Conservation (phyloP, 192 early-diverging fungal species). For the Umbelopsis sp. region DNA sequence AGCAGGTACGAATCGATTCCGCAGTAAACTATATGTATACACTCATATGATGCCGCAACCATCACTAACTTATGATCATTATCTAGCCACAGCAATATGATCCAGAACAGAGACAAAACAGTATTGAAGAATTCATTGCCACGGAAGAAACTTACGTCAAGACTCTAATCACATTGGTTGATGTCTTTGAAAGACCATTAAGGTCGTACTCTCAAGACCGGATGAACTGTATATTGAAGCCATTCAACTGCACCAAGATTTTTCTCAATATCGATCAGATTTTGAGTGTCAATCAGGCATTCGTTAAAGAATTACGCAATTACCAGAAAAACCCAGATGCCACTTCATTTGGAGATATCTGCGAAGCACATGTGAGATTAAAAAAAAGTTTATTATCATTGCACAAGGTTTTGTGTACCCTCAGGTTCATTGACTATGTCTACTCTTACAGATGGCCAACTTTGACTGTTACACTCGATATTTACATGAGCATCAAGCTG, state of each 20-base stretch:
- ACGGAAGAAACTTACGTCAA: conserved; percentile 68
- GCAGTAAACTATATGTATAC: neutral
- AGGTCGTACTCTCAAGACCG: conserved; percentile 46
- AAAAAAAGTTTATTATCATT: neutral
- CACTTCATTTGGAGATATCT: conserved; percentile 49
- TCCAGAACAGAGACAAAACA: conserved; percentile 49
- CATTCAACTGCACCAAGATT: conserved; percentile 60
- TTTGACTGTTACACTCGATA: conserved; percentile 68
- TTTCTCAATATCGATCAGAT: conserved; percentile 68
- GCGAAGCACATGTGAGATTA: conserved; percentile 36
- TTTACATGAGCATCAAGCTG: conserved; percentile 64
- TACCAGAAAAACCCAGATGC: conserved; percentile 33
- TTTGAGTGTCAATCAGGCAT: conserved; percentile 52
- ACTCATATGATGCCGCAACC: neutral
- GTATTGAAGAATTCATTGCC: conserved; percentile 60
- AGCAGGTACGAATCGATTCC: neutral
- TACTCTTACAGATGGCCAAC: conserved; percentile 48
- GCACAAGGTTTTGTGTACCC: neutral
- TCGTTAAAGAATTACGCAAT: conserved; percentile 53
- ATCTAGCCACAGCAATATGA: conserved; percentile 20
- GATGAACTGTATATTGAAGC: conserved; percentile 56
- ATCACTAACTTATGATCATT: neutral
- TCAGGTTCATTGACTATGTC: neutral
- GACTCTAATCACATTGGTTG: conserved; percentile 54
- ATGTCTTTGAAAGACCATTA: conserved; percentile 58